Base-by-base conservation (phyloP, 2,329 filamentous ascomycete species). In the Cordyceps fumosorosea region DNA sequence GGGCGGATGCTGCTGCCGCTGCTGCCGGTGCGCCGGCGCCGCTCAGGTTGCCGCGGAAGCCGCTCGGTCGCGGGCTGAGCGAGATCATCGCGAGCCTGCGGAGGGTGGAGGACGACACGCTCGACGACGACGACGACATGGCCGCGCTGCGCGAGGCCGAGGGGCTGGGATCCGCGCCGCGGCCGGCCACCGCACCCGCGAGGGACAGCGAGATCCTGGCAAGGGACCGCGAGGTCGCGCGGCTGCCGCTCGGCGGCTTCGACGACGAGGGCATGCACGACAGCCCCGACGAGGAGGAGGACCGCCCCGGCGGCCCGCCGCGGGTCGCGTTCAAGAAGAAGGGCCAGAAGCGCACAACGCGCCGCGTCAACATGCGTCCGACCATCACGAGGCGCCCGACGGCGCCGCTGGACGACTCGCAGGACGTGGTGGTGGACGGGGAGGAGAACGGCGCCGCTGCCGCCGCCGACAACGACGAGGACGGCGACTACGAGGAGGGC, bases 291-390 rank as follows among this genome's bases (percentile, higher is more conserved):
- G 81, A 83, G n/a, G 53, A 24, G 10, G 81, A 82, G 44, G 75
- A 78, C 0, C 70, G 78, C 58, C 78, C 77, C n/a, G 76, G 85
- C 67, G 85, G 85, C 1, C 79, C 83, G 65, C 86, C 86, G 2
- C 72, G 86, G 44, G 84, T 81, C 60, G 74, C 84, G 1, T 93
- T 83, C 78, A 93, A 93, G 80, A 95, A 95, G 82, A 90, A 90
- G 77, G 90, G 89, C 0, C 83, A 90, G 71, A 95, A 95, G 78
- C 81, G 90, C 64, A 91, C 89, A 61, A 93, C 90, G 3, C 80
- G 87, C 65, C 78, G 81, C 54, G 80, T 84, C 61, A 91, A 87
- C 64, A 90, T 89, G 77, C 80, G 76, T 65, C 84, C 84, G 2
- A 80, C 75, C 0, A 72, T 77, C 61, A 70, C 72, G 7, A 82